Base-by-base conservation (phyloP, 78 protist species). In the Dictyostelium intermedium region DNA sequence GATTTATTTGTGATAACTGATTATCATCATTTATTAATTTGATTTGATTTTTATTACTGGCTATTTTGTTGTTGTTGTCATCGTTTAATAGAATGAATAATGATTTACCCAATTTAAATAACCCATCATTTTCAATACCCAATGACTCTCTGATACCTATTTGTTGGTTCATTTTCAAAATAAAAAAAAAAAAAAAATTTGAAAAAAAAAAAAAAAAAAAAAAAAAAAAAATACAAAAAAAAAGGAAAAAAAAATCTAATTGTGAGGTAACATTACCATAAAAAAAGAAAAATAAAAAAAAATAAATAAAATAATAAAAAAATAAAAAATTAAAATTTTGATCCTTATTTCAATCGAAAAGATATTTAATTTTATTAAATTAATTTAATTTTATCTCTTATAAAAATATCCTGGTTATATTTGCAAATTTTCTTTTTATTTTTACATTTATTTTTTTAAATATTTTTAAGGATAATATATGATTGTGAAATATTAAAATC, bases 91-190 rank as follows among this genome's bases (percentile, higher is more conserved):
- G 45, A 16, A 72, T 72, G 25, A 72, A 72, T 72, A 72, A 34
- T 18, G 79, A 72, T 72, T 72, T 72, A 5, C 79, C 79, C 25
- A 72, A 72, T 72, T 72, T 72, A 34, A 72, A 72, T 27, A 66
- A 2, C 10, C 27, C 11, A 66, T 66, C 74, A 11, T 11, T 66
- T 27, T 66, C 74, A 27, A 16, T 23, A 66, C 27, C 35, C 3
- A 20, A 56, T 66, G 79, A 72, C 43, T 72, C 79, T 32, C 43
- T 72, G 23, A 34, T 72, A 16, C 5, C 34, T 0, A 34, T 13
- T 11, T 72, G 45, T 66, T 66, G 74, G 20, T 66, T 30, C 74
- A 66, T 66, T 30, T 27, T 66, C 18, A 27, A 27, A 66, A 7
- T n/a, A 8, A n/a, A 0, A n/a, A 25, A n/a, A n/a, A 66, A 66